Evolutionary conservation across 805 yeast species (phyloP), one percentile per base, ranked within the genome.

Genomic region (Starmerella sirachaensis): DNA sequence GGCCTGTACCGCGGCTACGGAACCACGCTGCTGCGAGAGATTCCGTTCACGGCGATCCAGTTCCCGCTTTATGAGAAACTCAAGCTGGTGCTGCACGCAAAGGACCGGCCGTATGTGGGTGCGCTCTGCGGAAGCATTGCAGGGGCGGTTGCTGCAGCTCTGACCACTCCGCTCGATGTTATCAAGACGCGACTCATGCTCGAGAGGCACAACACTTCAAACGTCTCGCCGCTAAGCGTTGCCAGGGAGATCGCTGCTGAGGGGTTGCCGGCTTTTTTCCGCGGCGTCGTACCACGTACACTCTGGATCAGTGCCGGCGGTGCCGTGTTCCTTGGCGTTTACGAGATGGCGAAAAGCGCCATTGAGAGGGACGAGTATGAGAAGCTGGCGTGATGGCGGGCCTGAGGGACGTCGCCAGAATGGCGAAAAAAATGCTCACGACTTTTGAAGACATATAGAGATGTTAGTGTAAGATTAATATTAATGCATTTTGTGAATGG

Each of bases 261-360:
- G 39, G 96, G 96, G 0, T 61, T 64, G 28, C 48, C 55, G 6
- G 84, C 79, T 1, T 84, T 91, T 48, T 70, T 74, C 55, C 70
- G 70, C 33, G 99, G 99, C 11, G 68, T 88, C 19, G 96, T 94
- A 0, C 97, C 99, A 4, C 69, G 99, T 57, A 86, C 96, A 0
- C 67, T 81, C 73, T 91, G 98, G 98, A 88, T 91, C 40, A 78
- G 93, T 61, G 91, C 93, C 4, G 99, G 99, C 16, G 99, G 99
- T 20, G 95, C 97, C 13, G 85, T 93, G 13, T 91, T 93, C 63
- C 64, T 91, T 40, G 99, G 99, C 4, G 82, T 83, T 38, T 91
- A 91, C 55, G 99, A 93, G 59, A 38, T 46, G 5, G 45, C 43
- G 8, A 29, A 26, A 18, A 32, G 22, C 29, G 24, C 17, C 13